These are phyloP conservation scores for Aquilaria malaccensis DNA, from an alignment of 345 rosid species.

Conservation along the genomic window DNA sequence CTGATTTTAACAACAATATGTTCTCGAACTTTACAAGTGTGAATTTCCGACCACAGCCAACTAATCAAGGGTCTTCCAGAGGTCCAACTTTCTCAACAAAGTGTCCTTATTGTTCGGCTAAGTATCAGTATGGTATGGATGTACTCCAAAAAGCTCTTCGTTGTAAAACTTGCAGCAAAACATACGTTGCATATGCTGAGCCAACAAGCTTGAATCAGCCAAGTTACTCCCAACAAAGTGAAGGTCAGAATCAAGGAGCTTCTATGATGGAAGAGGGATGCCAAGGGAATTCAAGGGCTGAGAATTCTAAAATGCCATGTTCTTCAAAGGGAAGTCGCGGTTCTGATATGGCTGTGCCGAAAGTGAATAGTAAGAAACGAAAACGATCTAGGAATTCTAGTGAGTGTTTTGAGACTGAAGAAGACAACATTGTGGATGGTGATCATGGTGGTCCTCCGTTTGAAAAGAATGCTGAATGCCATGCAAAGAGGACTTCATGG, in stretches of 20 bases:
- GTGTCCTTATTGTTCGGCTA: conserved; percentile 50
- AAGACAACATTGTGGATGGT: conserved; percentile 21
- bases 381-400: conserved; percentile 38
- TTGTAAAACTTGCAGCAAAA: conserved; percentile 45
- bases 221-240: conserved; percentile 27
- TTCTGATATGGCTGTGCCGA: conserved; percentile 22
- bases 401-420: conserved; percentile 38
- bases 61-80: conserved; percentile 26
- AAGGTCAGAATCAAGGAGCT: conserved; percentile 29
- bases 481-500: conserved; percentile 30
- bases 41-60: conserved; percentile 25
- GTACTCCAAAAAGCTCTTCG: conserved; percentile 20
- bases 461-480: conserved; percentile 20
- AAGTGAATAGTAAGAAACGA: conserved; percentile 31
- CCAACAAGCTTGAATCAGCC: conserved; percentile 20
- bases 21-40: conserved; percentile 19
- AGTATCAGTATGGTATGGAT: conserved; percentile 31
- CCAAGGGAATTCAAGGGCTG: conserved; percentile 23
- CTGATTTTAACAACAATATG: conserved; percentile 19
- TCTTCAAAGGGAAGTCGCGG: conserved; percentile 15
- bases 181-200: conserved; percentile 39
- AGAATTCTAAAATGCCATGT: conserved; percentile 18
- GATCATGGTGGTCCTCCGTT: conserved; percentile 28
- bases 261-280: conserved; percentile 32
- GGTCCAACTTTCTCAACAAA: conserved; percentile 43